Percentiles rank a stretch among this genome's conserved stretches.
Evolutionary conservation across 352 stramenopile species (phyloP).

Genomic region (Pythium phragmitis): DNA sequence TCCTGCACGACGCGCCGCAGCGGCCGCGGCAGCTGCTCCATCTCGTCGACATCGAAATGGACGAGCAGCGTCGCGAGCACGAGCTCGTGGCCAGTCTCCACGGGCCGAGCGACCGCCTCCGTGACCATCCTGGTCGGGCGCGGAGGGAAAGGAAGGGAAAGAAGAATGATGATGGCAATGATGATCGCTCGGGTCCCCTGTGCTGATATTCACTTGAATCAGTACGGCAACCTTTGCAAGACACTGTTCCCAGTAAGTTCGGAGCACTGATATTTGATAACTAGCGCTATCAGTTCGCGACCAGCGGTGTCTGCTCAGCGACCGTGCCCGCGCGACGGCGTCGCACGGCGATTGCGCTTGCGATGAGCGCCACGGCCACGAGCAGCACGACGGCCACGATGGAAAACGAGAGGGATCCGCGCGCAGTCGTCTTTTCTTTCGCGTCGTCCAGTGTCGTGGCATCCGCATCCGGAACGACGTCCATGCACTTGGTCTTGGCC

Average conservation of each 20-base stretch:
- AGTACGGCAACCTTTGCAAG: conserved; percentile 7
- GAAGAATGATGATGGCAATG: background rate
- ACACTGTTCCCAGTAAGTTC: background rate
- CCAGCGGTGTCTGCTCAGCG: conserved; percentile 12
- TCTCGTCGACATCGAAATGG: conserved; percentile 16
- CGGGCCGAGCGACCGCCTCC: background rate
- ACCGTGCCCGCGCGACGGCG: background rate
- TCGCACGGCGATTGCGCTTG: background rate
- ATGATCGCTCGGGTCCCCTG: background rate
- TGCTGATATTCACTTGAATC: conserved; percentile 10
- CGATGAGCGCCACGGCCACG: background rate
- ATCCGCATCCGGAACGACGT: conserved; percentile 89
- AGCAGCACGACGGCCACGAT: background rate
- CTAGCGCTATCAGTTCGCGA: background rate
- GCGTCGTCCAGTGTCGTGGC: conserved; percentile 33
- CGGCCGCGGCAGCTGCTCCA: conserved; percentile 1
- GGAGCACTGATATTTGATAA: background rate
- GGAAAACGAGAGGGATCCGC: background rate
- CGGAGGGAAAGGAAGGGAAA: background rate
- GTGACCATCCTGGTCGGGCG: background rate
- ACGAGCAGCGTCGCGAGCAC: conserved; percentile 20
- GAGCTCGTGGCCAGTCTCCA: conserved; percentile 22
- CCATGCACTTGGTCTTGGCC: conserved; percentile 60
- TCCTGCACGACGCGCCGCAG: conserved; percentile 10
- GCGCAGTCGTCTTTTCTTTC: background rate